A percentile compares a stretch with the other conserved stretches of the same genome.
Evolutionary conservation across 306 rosid genomes (phyloP).

Genomic region (Rosa multiflora): DNA sequence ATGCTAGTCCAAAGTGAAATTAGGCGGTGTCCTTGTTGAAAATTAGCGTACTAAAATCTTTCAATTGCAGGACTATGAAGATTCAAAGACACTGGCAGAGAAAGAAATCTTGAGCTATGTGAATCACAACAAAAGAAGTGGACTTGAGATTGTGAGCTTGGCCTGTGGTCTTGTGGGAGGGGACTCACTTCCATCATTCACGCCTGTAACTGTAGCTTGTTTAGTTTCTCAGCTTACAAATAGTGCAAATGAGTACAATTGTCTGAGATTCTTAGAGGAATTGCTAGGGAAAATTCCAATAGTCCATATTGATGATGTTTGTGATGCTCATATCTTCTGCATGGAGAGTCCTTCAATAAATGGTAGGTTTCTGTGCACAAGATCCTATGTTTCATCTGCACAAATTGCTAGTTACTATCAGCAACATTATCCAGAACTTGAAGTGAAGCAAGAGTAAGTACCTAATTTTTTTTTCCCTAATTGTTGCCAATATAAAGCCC

Average conservation of each 20-base stretch:
- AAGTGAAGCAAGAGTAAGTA: slow-evolving; percentile 45
- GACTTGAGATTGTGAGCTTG: slow-evolving; percentile 34
- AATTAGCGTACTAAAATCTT: background rate
- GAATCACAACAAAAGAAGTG: slow-evolving; percentile 2
- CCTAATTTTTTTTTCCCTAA: background rate
- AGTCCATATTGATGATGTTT: slow-evolving; percentile 34
- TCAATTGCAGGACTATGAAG: slow-evolving; percentile 24
- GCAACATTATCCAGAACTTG: slow-evolving; percentile 34
- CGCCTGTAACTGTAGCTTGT: background rate
- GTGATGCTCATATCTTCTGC: slow-evolving; percentile 41
- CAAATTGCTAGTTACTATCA: slow-evolving; percentile 46
- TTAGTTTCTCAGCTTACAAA: slow-evolving; percentile 27
- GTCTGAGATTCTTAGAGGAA: slow-evolving; percentile 26
- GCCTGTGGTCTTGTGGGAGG: slow-evolving; percentile 41
- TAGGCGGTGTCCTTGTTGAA: background rate
- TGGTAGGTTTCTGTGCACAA: slow-evolving; percentile 43
- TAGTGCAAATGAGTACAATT: background rate
- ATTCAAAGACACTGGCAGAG: slow-evolving; percentile 35
- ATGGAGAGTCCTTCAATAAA: slow-evolving; percentile 29
- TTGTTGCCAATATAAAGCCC: background rate
- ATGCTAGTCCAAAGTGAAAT: background rate
- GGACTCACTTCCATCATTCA: background rate
- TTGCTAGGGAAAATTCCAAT: slow-evolving; percentile 35
- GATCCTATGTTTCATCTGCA: slow-evolving; percentile 38
- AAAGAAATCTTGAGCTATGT: slow-evolving; percentile 29